Conservation (phyloP, 345 rosid genomes). For the Orychophragmus violaceus region DNA sequence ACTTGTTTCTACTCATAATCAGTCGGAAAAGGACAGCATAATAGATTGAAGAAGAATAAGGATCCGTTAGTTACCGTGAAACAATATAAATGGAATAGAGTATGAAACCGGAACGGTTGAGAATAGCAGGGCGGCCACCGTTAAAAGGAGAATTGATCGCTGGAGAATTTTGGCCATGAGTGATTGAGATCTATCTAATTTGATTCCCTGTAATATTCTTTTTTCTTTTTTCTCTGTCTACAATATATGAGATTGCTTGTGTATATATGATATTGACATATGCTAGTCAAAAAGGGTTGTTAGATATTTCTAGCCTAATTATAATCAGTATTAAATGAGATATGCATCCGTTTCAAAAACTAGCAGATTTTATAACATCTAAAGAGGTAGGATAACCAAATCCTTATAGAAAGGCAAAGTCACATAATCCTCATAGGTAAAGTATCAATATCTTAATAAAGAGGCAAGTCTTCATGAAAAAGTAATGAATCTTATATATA, state of each 20-base stretch:
- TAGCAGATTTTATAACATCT: too few species aligned
- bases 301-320: neutral
- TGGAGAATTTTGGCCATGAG: too few species aligned
- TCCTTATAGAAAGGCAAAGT: too few species aligned
- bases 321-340: neutral
- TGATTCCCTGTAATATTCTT: neutral
- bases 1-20: neutral
- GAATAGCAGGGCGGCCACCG: slow-evolving; percentile 16
- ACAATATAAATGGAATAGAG: too few species aligned
- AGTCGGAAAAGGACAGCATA: too few species aligned
- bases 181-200: neutral
- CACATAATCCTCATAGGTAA: too few species aligned
- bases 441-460: too few species aligned
- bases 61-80: too few species aligned
- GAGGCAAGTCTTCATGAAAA: too few species aligned
- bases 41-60: too few species aligned
- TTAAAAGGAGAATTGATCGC: slow-evolving; percentile 11
- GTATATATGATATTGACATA: neutral
- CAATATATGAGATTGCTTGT: neutral
- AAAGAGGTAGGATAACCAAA: too few species aligned
- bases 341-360: neutral
- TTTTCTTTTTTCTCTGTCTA: neutral
- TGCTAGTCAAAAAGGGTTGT: neutral
- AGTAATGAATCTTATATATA: too few species aligned
- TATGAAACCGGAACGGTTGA: slow-evolving; percentile 29